phyloP scores from a whole-genome alignment of 352 stramenopile species.

The Globisporangium apiculatum region DNA sequence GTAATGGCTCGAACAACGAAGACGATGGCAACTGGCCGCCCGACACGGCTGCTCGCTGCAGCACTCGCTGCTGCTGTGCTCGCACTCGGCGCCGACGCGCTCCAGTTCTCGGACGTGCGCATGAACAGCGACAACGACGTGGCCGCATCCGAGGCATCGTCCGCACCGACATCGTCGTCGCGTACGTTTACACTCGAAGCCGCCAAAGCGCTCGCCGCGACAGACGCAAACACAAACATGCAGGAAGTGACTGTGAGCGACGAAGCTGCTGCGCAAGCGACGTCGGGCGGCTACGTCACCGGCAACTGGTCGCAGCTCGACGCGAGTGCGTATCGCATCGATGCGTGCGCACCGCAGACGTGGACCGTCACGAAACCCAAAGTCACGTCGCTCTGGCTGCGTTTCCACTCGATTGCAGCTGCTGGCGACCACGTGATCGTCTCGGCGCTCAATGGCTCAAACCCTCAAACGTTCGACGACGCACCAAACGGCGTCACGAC shows the following conservation, averaged over 20 bases:
- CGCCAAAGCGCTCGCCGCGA: conserved; percentile 3
- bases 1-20: background rate
- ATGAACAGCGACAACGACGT: background rate
- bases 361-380: conserved; percentile 46
- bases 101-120: conserved; percentile 10
- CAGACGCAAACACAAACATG: background rate
- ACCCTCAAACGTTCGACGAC: conserved; percentile 17
- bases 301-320: conserved; percentile 25
- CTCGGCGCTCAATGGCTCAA: conserved; percentile 25
- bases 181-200: conserved; percentile 5
- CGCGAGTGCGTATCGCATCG: conserved; percentile 27
- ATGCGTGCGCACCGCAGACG: conserved; percentile 27
- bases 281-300: conserved; percentile 28
- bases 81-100: background rate
- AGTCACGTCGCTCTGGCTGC: conserved; percentile 30
- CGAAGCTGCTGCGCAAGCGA: conserved; percentile 9
- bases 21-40: background rate
- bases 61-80: background rate
- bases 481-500: conserved; percentile 23
- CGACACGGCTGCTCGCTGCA: background rate
- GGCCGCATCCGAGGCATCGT: background rate
- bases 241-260: conserved; percentile 7
- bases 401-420: conserved; percentile 26
- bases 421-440: conserved; percentile 34
- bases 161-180: background rate